phyloP scores from a whole-genome alignment of 129 eudicot genomes.

The Calendula officinalis region DNA sequence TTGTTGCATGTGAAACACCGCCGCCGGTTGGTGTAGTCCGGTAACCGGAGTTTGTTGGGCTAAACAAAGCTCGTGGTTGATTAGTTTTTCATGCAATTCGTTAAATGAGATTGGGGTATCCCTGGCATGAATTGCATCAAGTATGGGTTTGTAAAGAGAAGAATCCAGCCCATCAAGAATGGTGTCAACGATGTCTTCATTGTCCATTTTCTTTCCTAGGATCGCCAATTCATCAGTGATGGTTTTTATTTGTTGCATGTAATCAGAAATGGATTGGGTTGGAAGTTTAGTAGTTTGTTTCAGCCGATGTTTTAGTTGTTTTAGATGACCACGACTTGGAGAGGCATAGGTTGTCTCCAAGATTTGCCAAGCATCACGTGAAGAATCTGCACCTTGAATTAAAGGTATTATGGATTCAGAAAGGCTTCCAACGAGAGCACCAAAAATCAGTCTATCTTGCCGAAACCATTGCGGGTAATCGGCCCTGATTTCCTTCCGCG shows the following conservation, averaged over 20 bases:
- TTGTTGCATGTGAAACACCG: not conserved
- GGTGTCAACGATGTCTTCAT: not conserved
- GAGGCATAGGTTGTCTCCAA: slow-evolving; percentile 2
- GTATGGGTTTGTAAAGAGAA: not conserved
- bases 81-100: not conserved
- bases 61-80: not conserved
- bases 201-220: too few species aligned
- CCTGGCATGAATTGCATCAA: not conserved
- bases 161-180: not conserved
- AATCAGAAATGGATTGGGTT: not conserved
- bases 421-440: not conserved
- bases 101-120: not conserved
- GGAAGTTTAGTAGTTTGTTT: slow-evolving; percentile 5
- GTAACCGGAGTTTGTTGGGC: not conserved
- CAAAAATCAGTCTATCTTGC: slow-evolving; percentile 1
- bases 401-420: not conserved
- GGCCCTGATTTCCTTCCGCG: not conserved
- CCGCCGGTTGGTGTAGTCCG: not conserved
- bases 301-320: slow-evolving; percentile 2
- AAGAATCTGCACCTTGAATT: not conserved
- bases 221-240: too few species aligned
- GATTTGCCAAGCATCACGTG: not conserved
- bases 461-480: slow-evolving; percentile 4
- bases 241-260: slow-evolving; percentile 3
- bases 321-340: slow-evolving; percentile 7